Conservation (phyloP, 2,329 filamentous ascomycete species). For the Cladophialophora carrionii region DNA sequence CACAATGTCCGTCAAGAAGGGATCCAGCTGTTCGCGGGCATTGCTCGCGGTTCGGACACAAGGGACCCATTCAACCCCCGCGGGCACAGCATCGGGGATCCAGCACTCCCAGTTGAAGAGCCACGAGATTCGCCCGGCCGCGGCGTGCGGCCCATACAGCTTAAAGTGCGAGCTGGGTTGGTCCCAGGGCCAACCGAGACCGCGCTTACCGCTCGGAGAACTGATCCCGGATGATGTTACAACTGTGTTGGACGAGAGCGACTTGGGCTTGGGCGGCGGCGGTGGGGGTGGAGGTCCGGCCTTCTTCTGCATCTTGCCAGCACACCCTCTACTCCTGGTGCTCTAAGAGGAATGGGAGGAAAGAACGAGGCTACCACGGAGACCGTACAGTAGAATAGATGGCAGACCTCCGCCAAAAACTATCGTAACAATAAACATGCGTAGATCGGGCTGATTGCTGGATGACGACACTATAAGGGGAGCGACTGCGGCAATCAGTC, state of each 20-base stretch:
- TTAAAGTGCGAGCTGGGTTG: constrained; percentile 29
- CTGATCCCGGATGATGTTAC: not conserved
- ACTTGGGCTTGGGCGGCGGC: constrained; percentile 30
- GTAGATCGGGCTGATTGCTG: no score
- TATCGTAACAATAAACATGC: not conserved
- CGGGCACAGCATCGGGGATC: constrained; percentile 25
- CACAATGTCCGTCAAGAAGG: constrained; percentile 33
- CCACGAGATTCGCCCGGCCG: constrained; percentile 30
- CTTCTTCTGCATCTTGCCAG: constrained; percentile 12
- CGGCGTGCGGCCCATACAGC: constrained; percentile 26
- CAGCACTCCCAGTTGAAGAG: constrained; percentile 37
- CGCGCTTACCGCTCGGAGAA: constrained; percentile 23
- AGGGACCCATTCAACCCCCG: constrained; percentile 32
- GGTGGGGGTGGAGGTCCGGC: constrained; percentile 22
- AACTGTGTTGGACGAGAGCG: constrained; percentile 19
- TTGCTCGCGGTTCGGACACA: constrained; percentile 33
- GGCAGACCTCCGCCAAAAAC: not conserved
- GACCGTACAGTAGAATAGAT: not conserved
- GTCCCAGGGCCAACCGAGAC: constrained; percentile 35
- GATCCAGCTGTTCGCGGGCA: constrained; percentile 30
- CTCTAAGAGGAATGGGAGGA: no score
- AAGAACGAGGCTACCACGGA: not conserved
- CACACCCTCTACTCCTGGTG: not conserved
- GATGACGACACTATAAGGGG: no score
- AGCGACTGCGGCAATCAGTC: not conserved